Evolutionary conservation across 345 rosid species (phyloP).

Genomic region (Clarkia xantiana): DNA sequence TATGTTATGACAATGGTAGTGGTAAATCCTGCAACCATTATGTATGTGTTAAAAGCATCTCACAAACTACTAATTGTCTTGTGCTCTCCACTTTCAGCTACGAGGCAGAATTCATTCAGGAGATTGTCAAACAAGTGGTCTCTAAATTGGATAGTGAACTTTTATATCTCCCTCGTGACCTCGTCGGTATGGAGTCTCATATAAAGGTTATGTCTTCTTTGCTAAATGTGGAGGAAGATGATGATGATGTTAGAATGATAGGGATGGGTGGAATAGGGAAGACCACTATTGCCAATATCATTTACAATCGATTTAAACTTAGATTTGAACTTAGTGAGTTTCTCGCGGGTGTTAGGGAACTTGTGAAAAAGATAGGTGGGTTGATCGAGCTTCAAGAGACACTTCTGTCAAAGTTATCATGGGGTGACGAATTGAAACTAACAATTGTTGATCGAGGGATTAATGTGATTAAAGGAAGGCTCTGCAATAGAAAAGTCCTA

Average conservation of each 20-base stretch:
- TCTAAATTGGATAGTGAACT: background rate
- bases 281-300: constrained; percentile 15
- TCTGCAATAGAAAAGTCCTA: constrained; percentile 5
- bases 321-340: constrained; percentile 20
- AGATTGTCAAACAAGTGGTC: background rate
- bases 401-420: constrained; percentile 5
- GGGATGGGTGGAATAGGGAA: constrained; percentile 9
- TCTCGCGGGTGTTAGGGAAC: constrained; percentile 21
- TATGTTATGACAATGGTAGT: no score
- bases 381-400: constrained; percentile 5
- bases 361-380: background rate
- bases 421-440: background rate
- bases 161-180: constrained; percentile 3
- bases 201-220: background rate
- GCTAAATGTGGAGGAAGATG: constrained; percentile 1
- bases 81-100: background rate
- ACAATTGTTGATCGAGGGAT: constrained; percentile 1
- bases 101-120: constrained; percentile 2
- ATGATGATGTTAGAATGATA: constrained; percentile 4
- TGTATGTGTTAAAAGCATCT: no score
- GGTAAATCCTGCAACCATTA: no score
- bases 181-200: constrained; percentile 5
- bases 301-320: constrained; percentile 8
- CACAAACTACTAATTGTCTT: no score
- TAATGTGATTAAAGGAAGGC: background rate